These are phyloP conservation scores for Leucoagaricus sp. DNA, from an alignment of 1,284 basidiomycete species.

Conservation along the genomic window DNA sequence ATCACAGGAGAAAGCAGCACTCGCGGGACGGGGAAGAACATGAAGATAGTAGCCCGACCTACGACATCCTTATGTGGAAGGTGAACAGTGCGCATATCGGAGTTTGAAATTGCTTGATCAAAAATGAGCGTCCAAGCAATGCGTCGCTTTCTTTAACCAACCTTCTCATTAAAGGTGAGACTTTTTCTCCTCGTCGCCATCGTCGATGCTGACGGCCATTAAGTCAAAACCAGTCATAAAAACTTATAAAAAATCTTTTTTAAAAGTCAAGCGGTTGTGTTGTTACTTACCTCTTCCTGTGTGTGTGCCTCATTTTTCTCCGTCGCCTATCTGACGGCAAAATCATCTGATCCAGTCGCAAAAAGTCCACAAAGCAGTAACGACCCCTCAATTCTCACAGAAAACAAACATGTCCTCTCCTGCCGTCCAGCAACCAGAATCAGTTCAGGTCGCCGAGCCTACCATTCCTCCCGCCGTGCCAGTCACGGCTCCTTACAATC, in stretches of 20 bases:
- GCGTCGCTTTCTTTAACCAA: conserved; percentile 39
- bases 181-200: conserved; percentile 20
- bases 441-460: conserved; percentile 40
- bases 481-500: conserved; percentile 60
- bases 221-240: conserved; percentile 55
- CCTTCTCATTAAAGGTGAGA: conserved; percentile 42
- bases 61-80: conserved; percentile 16
- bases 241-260: conserved; percentile 59
- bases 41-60: background rate
- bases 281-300: conserved; percentile 66
- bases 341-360: conserved; percentile 44
- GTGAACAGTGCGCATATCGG: conserved; percentile 39
- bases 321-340: conserved; percentile 19
- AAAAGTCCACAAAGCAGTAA: conserved; percentile 87
- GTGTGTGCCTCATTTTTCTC: conserved; percentile 33
- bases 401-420: conserved; percentile 61
- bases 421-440: conserved; percentile 42
- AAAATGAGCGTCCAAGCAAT: conserved; percentile 27
- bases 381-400: conserved; percentile 59
- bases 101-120: conserved; percentile 41
- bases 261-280: conserved; percentile 70
- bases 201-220: conserved; percentile 31
- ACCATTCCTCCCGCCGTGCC: conserved; percentile 37
- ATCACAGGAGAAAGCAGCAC: background rate
- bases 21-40: background rate